Base-by-base conservation (phyloP, 2,329 filamentous ascomycete species). In the Zasmidium angulare region DNA sequence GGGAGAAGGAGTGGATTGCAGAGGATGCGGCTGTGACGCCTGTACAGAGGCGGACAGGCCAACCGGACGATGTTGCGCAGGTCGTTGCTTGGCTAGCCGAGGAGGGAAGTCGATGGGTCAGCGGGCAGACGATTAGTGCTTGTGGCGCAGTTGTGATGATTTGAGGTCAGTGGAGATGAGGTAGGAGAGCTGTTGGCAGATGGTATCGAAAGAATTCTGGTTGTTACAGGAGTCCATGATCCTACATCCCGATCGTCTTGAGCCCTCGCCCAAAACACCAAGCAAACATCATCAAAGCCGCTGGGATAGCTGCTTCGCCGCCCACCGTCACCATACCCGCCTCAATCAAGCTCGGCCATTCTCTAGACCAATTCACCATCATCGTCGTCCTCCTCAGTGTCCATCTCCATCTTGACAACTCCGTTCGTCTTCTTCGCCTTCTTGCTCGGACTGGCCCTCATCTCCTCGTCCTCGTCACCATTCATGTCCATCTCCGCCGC, bases 41-140 rank as follows among this genome's bases (percentile, higher is more conserved):
- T 0, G 73, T 84, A 0, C 73, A 80, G 59, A 76, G 80, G 23
- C 71, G 84, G 14, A 58, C 83, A 1, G 85, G 82, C 0, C 81
- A 73, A 7, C 66, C 77, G 3, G 76, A 82, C 24, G 84, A 86
- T 68, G 73, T 86, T 46, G 80, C 82, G 1, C 76, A 78, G 58
- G 74, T 86, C 49, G 83, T 86, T 24, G 79, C 76, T 2, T 84
- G 77, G 74, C 66, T 87, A 55, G 81, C 81, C 20, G 76, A 78
- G 10, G 60, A 54, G 20, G 63, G 53, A 14, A 68, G 69, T 48
- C 50, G 59, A 10, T 62, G 59, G 56, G 46, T 62, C 20, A 62
- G 46, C 21, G 60, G 84, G 9, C 82, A 86, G 71, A 76, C 77
- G 0, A 76, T 86, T 19, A 81, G 77, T 61, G 82, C 80, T 0